Evolutionary conservation across 129 eudicot genomes (phyloP).

Genomic region (Flaveria trinervia): DNA sequence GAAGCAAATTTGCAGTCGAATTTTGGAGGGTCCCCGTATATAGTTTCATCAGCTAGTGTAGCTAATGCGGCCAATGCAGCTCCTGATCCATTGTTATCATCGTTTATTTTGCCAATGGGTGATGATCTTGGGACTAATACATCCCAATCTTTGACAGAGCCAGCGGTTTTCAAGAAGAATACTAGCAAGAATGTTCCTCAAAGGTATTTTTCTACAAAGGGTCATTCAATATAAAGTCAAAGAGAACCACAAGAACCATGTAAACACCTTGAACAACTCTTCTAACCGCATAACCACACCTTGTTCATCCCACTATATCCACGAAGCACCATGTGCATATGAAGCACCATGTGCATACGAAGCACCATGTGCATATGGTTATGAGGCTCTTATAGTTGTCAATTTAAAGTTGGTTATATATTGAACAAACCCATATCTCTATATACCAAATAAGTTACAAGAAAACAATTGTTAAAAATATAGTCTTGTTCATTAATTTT

Average conservation of each 20-base stretch:
- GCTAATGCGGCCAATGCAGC: conserved; percentile 61
- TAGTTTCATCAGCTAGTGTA: conserved; percentile 41
- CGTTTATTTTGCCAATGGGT: conserved; percentile 77
- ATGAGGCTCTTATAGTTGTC: too few relatives aligned
- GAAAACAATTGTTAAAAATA: too few relatives aligned
- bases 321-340: not conserved
- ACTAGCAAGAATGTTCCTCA: conserved; percentile 44
- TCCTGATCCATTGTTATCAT: conserved; percentile 87
- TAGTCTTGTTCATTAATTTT: not conserved
- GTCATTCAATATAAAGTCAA: not conserved
- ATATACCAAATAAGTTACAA: too few relatives aligned
- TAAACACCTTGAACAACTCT: not conserved
- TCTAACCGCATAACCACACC: too few relatives aligned
- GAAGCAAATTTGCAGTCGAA: conserved; percentile 79
- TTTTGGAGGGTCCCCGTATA: conserved; percentile 72
- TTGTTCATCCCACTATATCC: too few relatives aligned
- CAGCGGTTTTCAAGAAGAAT: conserved; percentile 44
- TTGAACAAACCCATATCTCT: too few relatives aligned
- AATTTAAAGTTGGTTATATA: too few relatives aligned
- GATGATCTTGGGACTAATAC: conserved; percentile 56
- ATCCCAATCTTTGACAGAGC: conserved; percentile 48
- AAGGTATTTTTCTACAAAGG: conserved; percentile 37
- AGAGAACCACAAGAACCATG: not conserved
- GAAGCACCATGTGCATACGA: too few relatives aligned
- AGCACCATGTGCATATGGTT: not conserved